phyloP scores from a whole-genome alignment of 108 stramenopile species.

The Skeletonema grethae region DNA sequence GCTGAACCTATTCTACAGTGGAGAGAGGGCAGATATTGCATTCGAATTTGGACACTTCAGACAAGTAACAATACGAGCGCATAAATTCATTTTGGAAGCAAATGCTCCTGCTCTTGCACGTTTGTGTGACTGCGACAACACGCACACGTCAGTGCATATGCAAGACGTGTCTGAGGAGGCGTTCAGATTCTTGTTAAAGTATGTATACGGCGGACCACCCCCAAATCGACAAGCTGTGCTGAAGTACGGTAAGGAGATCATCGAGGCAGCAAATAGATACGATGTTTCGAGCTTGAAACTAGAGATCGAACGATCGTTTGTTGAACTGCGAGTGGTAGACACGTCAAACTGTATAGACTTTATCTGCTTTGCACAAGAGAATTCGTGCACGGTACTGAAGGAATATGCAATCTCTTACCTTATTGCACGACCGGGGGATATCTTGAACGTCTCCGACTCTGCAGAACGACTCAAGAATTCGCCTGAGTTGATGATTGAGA shows the following conservation, averaged over 20 bases:
- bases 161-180: background rate
- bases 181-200: background rate
- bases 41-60: background rate
- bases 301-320: background rate
- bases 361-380: background rate
- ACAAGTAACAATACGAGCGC: background rate
- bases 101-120: constrained; percentile 4
- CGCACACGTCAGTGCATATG: background rate
- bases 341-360: background rate
- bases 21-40: background rate
- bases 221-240: background rate
- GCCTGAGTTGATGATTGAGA: background rate
- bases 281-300: background rate
- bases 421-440: background rate
- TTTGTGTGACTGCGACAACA: background rate
- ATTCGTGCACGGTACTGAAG: background rate
- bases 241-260: background rate
- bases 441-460: background rate
- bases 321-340: background rate
- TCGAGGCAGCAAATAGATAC: constrained; percentile 7
- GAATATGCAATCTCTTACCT: background rate
- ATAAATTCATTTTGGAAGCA: background rate
- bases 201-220: constrained; percentile 2
- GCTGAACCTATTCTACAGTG: background rate
- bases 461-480: background rate